Evolutionary conservation across 192 early-diverging fungal species (phyloP).

Genomic region (Pilaira anomala): DNA sequence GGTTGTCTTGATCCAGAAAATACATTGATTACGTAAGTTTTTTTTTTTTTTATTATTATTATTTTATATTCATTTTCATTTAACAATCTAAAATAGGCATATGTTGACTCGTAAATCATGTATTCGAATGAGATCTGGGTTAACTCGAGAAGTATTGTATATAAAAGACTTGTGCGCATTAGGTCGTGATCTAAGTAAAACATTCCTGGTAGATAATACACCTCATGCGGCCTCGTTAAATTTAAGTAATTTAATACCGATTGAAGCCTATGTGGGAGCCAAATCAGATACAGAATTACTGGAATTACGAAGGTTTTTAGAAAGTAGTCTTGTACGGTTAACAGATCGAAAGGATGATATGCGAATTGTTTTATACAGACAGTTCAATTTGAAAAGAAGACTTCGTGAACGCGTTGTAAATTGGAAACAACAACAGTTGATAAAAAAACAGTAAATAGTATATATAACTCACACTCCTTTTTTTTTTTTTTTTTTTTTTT

Average conservation of each 20-base stretch:
- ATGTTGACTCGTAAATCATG: slow-evolving; percentile 33
- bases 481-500: neutral
- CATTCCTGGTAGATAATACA: slow-evolving; percentile 36
- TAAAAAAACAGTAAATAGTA: neutral
- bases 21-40: slow-evolving; percentile 30
- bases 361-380: slow-evolving; percentile 33
- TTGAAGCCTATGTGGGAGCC: slow-evolving; percentile 32
- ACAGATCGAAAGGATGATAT: slow-evolving; percentile 35
- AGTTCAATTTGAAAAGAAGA: slow-evolving; percentile 35
- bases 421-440: slow-evolving; percentile 24
- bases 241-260: slow-evolving; percentile 40
- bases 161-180: slow-evolving; percentile 35
- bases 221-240: slow-evolving; percentile 39
- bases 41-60: slow-evolving; percentile 12
- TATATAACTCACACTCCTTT: too few species aligned
- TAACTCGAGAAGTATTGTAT: slow-evolving; percentile 29
- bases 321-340: slow-evolving; percentile 18
- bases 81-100: slow-evolving; percentile 15
- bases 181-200: slow-evolving; percentile 34
- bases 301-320: slow-evolving; percentile 25
- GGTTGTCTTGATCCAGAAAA: slow-evolving; percentile 30
- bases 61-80: neutral
- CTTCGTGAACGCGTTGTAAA: slow-evolving; percentile 28
- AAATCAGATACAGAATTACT: slow-evolving; percentile 28
- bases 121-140: slow-evolving; percentile 28